Base-by-base conservation (phyloP, 257 asterid species). In the Salvia miltiorrhiza region DNA sequence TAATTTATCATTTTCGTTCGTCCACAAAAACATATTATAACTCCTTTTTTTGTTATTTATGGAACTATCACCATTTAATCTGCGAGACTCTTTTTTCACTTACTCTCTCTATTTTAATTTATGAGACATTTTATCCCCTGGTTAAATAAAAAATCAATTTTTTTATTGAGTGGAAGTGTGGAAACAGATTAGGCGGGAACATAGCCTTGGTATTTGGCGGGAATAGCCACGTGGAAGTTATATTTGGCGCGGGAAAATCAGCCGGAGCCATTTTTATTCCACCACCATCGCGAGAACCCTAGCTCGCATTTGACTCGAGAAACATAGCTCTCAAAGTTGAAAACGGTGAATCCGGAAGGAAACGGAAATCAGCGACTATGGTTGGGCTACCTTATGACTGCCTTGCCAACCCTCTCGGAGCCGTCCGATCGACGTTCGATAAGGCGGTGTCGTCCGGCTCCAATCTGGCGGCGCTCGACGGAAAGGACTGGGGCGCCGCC, bases 381-480 rank as follows among this genome's bases (percentile, higher is more conserved):
- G 97, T 88, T 49, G 97, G 96, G 1, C 58, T 85, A 45, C 94
- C 86, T 69, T 88, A 85, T 72, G 98, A 93, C 77, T 90, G 87
- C 83, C 77, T 93, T 9, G 81, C 87, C 1, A 90, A 93, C 73
- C 97, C 99, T 10, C 88, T 88, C n/a, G 96, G 99, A 77, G 97
- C 94, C 68, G 93, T 93, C 53, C 90, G 96, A 57, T 79, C 76
- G 74, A 84, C 96, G 50, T 90, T 93, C 73, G 93, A 89, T 68
- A 87, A 83, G 86, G 91, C 90, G 54, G 76, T 85, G 75, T 78
- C 87, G 20, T 77, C 88, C 4, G 83, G 79, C 35, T 67, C 81
- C 59, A 78, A 77, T 47, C 78, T 84, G 62, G 75, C 80, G 62
- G 56, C 75, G 2, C 86, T 89, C 14, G 87, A 87, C 41, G 94